A percentile compares a stretch with the other conserved stretches of the same genome.
Conservation (phyloP, 352 stramenopile genomes). For the Phytophthora melonis region DNA sequence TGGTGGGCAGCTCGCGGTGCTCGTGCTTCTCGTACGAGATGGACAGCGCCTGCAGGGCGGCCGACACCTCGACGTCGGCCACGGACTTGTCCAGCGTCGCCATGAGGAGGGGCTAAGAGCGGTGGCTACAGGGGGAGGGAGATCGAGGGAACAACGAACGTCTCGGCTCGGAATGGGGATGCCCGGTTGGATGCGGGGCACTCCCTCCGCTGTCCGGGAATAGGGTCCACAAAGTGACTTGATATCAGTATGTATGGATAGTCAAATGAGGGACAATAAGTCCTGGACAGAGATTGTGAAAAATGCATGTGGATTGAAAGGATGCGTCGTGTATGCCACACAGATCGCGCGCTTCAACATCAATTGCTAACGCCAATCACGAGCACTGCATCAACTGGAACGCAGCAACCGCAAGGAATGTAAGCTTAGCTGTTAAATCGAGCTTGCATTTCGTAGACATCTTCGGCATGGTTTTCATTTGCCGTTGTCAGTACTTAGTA, state of each 20-base stretch:
- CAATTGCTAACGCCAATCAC: too few relatives aligned
- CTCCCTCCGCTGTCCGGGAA: neutral
- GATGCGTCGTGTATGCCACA: neutral
- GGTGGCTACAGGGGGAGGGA: neutral
- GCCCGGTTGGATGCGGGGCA: conserved; percentile 9
- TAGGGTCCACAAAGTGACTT: neutral
- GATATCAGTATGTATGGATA: neutral
- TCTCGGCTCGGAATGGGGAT: conserved; percentile 1
- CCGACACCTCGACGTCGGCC: conserved; percentile 66
- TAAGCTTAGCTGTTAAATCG: too few relatives aligned
- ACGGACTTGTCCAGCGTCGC: conserved; percentile 34
- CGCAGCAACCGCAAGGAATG: too few relatives aligned
- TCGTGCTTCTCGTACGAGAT: conserved; percentile 62
- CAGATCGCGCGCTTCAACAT: neutral
- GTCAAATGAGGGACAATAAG: neutral
- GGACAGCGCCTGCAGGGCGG: conserved; percentile 69
- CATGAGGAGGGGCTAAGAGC: neutral
- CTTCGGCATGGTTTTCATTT: too few relatives aligned
- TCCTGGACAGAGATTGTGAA: neutral
- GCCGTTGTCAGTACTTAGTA: too few relatives aligned
- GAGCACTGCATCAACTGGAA: too few relatives aligned
- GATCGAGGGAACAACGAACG: neutral
- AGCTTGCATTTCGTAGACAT: too few relatives aligned
- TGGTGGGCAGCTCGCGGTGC: conserved; percentile 73
- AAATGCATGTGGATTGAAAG: neutral